Conservation (phyloP, 345 rosid species). For the Ceriops tagal region DNA sequence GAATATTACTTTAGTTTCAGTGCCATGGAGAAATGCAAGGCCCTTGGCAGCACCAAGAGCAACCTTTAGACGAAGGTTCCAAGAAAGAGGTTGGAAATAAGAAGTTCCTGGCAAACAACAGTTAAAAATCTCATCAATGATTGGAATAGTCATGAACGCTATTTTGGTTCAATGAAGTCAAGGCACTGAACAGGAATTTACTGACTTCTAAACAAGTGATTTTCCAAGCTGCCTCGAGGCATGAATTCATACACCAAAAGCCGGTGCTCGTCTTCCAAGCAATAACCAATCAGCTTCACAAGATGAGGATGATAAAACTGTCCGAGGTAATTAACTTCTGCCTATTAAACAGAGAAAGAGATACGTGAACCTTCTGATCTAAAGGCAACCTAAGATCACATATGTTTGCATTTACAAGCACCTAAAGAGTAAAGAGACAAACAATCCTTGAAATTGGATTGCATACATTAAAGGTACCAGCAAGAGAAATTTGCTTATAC, state of each 20-base stretch:
- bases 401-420: not conserved
- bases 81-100: slow-evolving; percentile 72
- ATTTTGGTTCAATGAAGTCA: not conserved
- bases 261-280: slow-evolving; percentile 92
- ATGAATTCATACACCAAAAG: slow-evolving; percentile 91
- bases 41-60: slow-evolving; percentile 97
- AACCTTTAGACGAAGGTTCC: slow-evolving; percentile 71
- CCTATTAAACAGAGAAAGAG: slow-evolving; percentile 33
- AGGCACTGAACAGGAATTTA: slow-evolving; percentile 3
- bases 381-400: not conserved
- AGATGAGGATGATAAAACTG: slow-evolving; percentile 77
- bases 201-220: slow-evolving; percentile 85
- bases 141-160: not conserved
- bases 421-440: not conserved
- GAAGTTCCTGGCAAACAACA: slow-evolving; percentile 64
- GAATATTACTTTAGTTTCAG: slow-evolving; percentile 77
- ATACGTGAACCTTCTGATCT: not conserved
- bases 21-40: slow-evolving; percentile 89
- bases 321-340: slow-evolving; percentile 87
- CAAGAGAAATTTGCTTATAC: not conserved
- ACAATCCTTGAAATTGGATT: not conserved
- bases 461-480: not conserved
- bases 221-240: slow-evolving; percentile 91
- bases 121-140: not conserved
- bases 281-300: slow-evolving; percentile 80